A percentile compares a stretch with the other conserved stretches of the same genome.
phyloP scores from a whole-genome alignment of 179 eudicot genomes.

The Drosera spatulata region DNA sequence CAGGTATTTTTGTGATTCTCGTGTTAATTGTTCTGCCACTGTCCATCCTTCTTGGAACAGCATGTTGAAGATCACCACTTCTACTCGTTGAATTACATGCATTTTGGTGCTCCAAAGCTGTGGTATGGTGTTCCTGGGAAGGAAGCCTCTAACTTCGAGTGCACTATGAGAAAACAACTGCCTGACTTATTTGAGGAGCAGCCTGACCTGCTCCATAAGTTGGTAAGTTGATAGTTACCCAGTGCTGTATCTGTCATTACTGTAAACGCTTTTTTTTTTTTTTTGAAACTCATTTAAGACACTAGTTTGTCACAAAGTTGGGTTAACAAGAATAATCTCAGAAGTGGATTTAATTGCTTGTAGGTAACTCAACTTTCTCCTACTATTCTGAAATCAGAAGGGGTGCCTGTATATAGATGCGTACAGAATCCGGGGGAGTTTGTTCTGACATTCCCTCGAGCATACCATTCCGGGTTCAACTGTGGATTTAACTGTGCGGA shows the following conservation, averaged over 20 bases:
- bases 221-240: slow-evolving; percentile 38
- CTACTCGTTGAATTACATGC: slow-evolving; percentile 95
- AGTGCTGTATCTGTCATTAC: not conserved
- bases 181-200: slow-evolving; percentile 96
- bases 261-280: too few species aligned
- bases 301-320: not conserved
- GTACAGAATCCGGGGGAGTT: slow-evolving; percentile 88
- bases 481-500: slow-evolving; percentile 98
- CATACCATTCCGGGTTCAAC: slow-evolving; percentile 98
- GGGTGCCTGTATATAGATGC: slow-evolving; percentile 91
- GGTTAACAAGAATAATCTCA: too few species aligned
- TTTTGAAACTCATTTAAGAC: too few species aligned
- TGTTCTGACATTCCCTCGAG: slow-evolving; percentile 92
- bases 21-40: slow-evolving; percentile 19
- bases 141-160: slow-evolving; percentile 73
- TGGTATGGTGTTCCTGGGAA: slow-evolving; percentile 98
- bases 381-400: slow-evolving; percentile 69
- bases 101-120: slow-evolving; percentile 95
- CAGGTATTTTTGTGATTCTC: slow-evolving; percentile 17
- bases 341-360: not conserved
- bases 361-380: slow-evolving; percentile 97
- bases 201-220: slow-evolving; percentile 97
- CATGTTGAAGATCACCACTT: slow-evolving; percentile 98
- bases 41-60: slow-evolving; percentile 27
- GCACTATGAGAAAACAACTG: slow-evolving; percentile 79